Percentiles rank a stretch among this genome's conserved stretches.
phyloP scores from a whole-genome alignment of 1,284 basidiomycete species.

The Trametes versicolor region DNA sequence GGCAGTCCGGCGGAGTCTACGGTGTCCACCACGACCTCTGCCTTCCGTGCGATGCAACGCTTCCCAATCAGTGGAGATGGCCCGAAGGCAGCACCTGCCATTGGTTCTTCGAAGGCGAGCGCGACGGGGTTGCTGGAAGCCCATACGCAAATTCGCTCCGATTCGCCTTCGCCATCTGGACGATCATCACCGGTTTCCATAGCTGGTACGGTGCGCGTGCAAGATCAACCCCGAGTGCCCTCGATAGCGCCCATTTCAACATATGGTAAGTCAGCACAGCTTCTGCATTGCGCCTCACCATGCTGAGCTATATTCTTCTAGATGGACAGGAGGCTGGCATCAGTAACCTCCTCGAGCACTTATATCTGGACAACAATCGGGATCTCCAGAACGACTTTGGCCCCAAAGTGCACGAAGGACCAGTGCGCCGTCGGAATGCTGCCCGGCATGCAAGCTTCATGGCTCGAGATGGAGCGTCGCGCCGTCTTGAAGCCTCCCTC shows the following conservation, averaged over 20 bases:
- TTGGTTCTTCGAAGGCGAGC: slow-evolving; percentile 82
- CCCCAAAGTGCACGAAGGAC: slow-evolving; percentile 83
- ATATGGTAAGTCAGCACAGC: slow-evolving; percentile 62
- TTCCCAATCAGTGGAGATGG: slow-evolving; percentile 77
- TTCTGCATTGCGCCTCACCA: neutral
- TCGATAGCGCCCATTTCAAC: slow-evolving; percentile 70
- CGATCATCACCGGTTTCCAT: slow-evolving; percentile 74
- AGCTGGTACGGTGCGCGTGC: slow-evolving; percentile 60
- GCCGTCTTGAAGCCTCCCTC: slow-evolving; percentile 78
- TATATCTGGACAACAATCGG: slow-evolving; percentile 88
- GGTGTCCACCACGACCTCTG: slow-evolving; percentile 71
- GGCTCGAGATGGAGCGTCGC: slow-evolving; percentile 62
- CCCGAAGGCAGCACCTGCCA: slow-evolving; percentile 85
- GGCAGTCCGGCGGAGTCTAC: slow-evolving; percentile 79
- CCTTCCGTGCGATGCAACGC: slow-evolving; percentile 64
- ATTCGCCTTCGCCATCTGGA: slow-evolving; percentile 75
- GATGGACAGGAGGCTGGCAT: slow-evolving; percentile 91
- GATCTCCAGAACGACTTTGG: slow-evolving; percentile 92
- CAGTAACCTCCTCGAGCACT: slow-evolving; percentile 84
- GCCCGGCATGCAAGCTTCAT: slow-evolving; percentile 67
- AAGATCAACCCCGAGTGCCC: slow-evolving; percentile 49
- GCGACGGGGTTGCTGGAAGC: slow-evolving; percentile 81
- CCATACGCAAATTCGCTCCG: slow-evolving; percentile 67
- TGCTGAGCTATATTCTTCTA: slow-evolving; percentile 40
- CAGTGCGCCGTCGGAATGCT: slow-evolving; percentile 77